Evolutionary conservation across 306 rosid species (phyloP).

Genomic region (Pyrus communis): DNA sequence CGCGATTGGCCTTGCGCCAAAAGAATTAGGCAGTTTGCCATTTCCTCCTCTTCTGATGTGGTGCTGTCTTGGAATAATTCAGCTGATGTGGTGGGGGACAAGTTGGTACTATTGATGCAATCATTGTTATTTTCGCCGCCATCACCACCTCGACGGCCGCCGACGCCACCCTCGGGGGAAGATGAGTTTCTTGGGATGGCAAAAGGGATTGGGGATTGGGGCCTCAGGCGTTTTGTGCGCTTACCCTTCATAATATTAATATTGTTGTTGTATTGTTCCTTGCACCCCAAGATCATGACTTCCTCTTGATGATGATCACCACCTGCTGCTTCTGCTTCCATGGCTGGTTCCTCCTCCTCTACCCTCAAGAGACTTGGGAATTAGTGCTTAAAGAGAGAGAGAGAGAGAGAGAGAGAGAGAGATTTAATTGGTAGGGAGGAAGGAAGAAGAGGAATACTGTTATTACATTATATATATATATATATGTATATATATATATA

Average conservation of each 20-base stretch:
- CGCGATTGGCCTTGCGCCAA: slow-evolving; percentile 65
- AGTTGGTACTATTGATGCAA: neutral
- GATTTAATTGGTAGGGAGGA: slow-evolving; percentile 43
- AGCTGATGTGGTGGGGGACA: slow-evolving; percentile 34
- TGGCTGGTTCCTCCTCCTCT: slow-evolving; percentile 26
- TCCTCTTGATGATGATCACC: slow-evolving; percentile 25
- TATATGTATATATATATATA: too few relatives aligned
- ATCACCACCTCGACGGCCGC: neutral
- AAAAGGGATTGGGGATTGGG: slow-evolving; percentile 79
- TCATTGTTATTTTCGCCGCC: neutral
- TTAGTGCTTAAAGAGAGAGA: neutral
- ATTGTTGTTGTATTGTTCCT: slow-evolving; percentile 29
- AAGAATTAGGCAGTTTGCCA: slow-evolving; percentile 85
- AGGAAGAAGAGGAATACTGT: slow-evolving; percentile 32
- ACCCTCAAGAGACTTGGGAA: slow-evolving; percentile 3
- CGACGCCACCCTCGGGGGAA: neutral
- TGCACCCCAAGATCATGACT: slow-evolving; percentile 30
- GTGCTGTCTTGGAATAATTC: slow-evolving; percentile 26
- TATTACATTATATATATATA: slow-evolving; percentile 6
- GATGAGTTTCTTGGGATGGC: slow-evolving; percentile 34
- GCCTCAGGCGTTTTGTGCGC: slow-evolving; percentile 83
- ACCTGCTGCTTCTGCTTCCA: slow-evolving; percentile 46
- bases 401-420: slow-evolving; percentile 8
- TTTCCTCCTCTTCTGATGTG: slow-evolving; percentile 69
- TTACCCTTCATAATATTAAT: slow-evolving; percentile 53